phyloP scores from a whole-genome alignment of 495 filamentous ascomycete genomes.

The Penicillium bialowiezense region DNA sequence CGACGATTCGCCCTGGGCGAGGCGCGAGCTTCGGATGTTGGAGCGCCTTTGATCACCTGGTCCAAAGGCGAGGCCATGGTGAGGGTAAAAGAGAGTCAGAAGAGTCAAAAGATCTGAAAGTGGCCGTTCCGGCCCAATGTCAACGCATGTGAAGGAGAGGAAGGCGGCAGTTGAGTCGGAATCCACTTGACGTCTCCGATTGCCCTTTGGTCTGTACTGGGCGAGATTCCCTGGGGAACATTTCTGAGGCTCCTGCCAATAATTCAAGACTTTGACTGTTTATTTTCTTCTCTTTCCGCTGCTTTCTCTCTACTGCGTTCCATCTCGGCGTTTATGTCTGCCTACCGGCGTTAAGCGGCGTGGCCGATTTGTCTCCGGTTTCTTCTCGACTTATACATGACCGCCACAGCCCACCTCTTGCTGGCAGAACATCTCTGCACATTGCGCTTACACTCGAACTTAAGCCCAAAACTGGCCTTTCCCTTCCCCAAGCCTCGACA shows the following conservation, averaged over 20 bases:
- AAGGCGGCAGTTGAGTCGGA: slow-evolving; percentile 15
- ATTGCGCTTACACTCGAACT: slow-evolving; percentile 4
- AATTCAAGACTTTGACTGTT: no score
- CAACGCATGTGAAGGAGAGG: slow-evolving; percentile 20
- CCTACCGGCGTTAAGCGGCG: slow-evolving; percentile 28
- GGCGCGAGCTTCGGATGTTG: slow-evolving; percentile 47
- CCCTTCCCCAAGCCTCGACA: slow-evolving; percentile 16
- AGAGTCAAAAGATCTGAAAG: not conserved
- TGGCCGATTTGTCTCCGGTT: slow-evolving; percentile 22
- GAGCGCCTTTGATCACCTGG: slow-evolving; percentile 83
- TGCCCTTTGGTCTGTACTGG: no score
- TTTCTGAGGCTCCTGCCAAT: no score
- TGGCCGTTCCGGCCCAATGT: slow-evolving; percentile 34
- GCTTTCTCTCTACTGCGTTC: no score
- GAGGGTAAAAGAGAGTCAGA: slow-evolving; percentile 1
- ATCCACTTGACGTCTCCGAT: not conserved
- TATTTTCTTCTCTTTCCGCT: no score
- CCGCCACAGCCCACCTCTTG: slow-evolving; percentile 8
- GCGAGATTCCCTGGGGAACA: no score
- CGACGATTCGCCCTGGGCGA: no score
- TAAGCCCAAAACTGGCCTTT: not conserved
- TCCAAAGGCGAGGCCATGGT: slow-evolving; percentile 66
- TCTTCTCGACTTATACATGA: slow-evolving; percentile 16
- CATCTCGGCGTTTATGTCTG: slow-evolving; percentile 6
- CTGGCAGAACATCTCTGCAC: slow-evolving; percentile 9